phyloP scores from a whole-genome alignment of 108 stramenopile genomes.

The Mayamaea pseudoterrestris region DNA sequence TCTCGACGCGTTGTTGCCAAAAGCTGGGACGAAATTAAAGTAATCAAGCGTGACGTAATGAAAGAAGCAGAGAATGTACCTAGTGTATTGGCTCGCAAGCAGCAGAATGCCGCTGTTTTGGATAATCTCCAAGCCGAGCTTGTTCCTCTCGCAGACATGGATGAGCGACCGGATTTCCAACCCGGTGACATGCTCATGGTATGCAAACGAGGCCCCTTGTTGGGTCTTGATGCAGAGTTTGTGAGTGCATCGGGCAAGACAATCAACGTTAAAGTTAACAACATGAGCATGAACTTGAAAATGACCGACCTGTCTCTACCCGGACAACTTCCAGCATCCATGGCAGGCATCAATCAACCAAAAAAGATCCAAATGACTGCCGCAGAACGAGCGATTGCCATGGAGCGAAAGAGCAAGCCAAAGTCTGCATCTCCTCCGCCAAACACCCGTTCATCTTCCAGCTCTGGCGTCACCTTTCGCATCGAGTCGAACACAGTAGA shows the following conservation, averaged over 20 bases:
- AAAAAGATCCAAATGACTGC: slow-evolving; percentile 6
- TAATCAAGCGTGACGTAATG: slow-evolving; percentile 68
- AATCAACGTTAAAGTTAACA: slow-evolving; percentile 49
- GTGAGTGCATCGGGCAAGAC: slow-evolving; percentile 40
- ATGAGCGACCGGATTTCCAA: slow-evolving; percentile 28
- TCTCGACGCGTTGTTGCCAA: slow-evolving; percentile 70
- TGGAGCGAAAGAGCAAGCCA: slow-evolving; percentile 20
- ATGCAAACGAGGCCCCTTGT: slow-evolving; percentile 52
- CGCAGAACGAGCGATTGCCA: slow-evolving; percentile 45
- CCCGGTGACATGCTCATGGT: slow-evolving; percentile 58
- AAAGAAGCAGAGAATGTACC: slow-evolving; percentile 63
- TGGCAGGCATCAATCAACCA: background rate
- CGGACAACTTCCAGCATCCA: slow-evolving; percentile 2
- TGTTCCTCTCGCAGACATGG: slow-evolving; percentile 60
- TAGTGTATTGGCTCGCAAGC: slow-evolving; percentile 31
- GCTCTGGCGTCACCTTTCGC: slow-evolving; percentile 25
- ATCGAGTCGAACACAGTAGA: slow-evolving; percentile 79
- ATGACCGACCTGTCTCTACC: slow-evolving; percentile 51
- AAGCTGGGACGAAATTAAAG: slow-evolving; percentile 80
- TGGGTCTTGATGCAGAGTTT: slow-evolving; percentile 47
- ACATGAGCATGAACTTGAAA: slow-evolving; percentile 42
- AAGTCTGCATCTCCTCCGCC: slow-evolving; percentile 3
- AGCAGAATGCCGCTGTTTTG: slow-evolving; percentile 16
- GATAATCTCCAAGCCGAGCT: slow-evolving; percentile 35
- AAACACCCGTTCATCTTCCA: too few relatives aligned